Evolutionary conservation across 345 rosid species (phyloP), one percentile per base, ranked within the genome.

Genomic region (Linum lewisii): DNA sequence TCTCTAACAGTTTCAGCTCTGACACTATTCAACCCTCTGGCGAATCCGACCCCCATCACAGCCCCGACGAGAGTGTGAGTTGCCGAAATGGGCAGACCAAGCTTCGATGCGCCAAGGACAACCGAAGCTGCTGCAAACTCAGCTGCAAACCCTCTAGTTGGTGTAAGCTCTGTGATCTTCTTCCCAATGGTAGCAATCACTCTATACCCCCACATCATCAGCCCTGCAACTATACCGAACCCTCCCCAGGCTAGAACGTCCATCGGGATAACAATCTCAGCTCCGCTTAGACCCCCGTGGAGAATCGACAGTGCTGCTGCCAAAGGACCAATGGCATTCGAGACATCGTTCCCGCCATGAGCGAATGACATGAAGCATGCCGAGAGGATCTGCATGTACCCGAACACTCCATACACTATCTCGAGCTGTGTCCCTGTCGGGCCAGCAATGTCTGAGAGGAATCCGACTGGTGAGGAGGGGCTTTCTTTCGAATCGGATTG

Each of bases 291-390:
- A 57, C 88, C 87, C 0, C 85, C 93, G 0, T 93, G 97, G 21
- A 93, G 85, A 61, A 93, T 89, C 9, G 94, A 79, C 59, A 93
- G 67, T 0, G 99, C 99, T 20, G 77, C 95, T 14, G 97, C 99
- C 75, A 93, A 59, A 2, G 95, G 99, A 50, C 99, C 97, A 50
- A 93, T 93, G 3, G 97, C 99, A 23, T 93, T 93, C 51, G 99
- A 87, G 14, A 93, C 97, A 61, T 93, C 97, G 56, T 87, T 93
- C 16, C 97, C 97, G 15, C 97, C 97, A 32, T 93, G 99, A 1
- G 97, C 95, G 67, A 92, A 88, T 20, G 98, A 92, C 98, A 92
- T 92, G 79, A 92, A 92, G 75, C 98, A 92, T 44, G 98, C 98
- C 36, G 98, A 92, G 53, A 88, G 84, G 65, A 92, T 73, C 74